Percentiles rank a stretch among this genome's conserved stretches.
phyloP scores from a whole-genome alignment of 75 land plant genomes.

The Sequoiadendron giganteum region DNA sequence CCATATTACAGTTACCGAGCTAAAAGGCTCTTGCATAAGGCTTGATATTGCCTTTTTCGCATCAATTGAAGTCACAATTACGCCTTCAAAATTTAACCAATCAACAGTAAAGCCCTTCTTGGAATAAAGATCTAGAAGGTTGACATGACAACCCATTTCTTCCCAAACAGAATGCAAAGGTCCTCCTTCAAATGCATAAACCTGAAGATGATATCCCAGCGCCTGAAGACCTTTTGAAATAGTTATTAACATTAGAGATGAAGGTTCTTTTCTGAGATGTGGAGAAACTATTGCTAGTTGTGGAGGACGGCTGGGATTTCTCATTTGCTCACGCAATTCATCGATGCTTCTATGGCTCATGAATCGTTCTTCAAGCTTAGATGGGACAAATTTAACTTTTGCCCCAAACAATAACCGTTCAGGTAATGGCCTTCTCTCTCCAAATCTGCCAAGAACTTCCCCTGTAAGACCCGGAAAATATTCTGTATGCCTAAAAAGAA shows the following conservation, averaged over 20 bases:
- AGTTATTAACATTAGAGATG: constrained; percentile 63
- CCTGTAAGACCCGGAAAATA: constrained; percentile 8
- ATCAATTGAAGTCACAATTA: too few relatives aligned
- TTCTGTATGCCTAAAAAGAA: not conserved
- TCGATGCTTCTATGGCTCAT: constrained; percentile 27
- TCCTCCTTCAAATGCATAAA: constrained; percentile 50
- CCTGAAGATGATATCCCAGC: constrained; percentile 73
- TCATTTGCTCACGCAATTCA: constrained; percentile 19
- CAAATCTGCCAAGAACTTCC: constrained; percentile 11
- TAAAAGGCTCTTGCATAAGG: constrained; percentile 94
- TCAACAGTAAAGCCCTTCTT: constrained; percentile 39
- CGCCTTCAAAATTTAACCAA: constrained; percentile 48
- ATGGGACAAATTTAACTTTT: constrained; percentile 39
- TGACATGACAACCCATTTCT: constrained; percentile 38
- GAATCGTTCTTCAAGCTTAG: constrained; percentile 19
- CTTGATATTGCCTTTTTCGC: constrained; percentile 17
- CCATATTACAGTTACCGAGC: constrained; percentile 76
- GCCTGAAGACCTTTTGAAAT: constrained; percentile 53
- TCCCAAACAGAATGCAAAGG: constrained; percentile 42
- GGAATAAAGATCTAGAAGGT: constrained; percentile 22
- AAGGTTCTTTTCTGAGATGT: constrained; percentile 38
- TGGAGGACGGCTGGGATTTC: constrained; percentile 50
- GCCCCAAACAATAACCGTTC: constrained; percentile 15
- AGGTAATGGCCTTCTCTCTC: constrained; percentile 10
- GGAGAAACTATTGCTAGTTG: constrained; percentile 65